Conservation (phyloP, 306 rosid genomes). For the Casuarina glauca region DNA sequence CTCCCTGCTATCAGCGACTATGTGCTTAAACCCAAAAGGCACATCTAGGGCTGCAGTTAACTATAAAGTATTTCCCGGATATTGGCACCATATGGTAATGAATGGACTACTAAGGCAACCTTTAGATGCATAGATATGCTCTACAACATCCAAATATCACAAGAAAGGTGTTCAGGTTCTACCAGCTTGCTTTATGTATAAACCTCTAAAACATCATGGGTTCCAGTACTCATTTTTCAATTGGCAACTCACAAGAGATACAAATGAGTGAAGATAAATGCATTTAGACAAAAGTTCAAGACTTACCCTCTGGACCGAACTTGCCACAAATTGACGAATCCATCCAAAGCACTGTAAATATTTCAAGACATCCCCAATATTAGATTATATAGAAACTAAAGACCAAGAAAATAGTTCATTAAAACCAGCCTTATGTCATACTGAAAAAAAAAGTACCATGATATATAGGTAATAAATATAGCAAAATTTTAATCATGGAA, state of each 20-base stretch:
- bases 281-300: slow-evolving; percentile 9
- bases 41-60: not conserved
- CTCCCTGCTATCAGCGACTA: not conserved
- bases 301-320: slow-evolving; percentile 61
- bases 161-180: slow-evolving; percentile 10
- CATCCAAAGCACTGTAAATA: slow-evolving; percentile 80
- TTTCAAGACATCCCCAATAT: slow-evolving; percentile 33
- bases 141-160: not conserved
- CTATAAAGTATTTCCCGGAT: not conserved
- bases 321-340: slow-evolving; percentile 77
- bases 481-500: not conserved
- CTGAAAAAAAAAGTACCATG: not conserved
- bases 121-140: not conserved
- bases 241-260: slow-evolving; percentile 1
- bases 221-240: slow-evolving; percentile 1
- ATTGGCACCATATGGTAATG: not conserved
- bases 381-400: slow-evolving; percentile 22
- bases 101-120: not conserved
- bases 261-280: not conserved
- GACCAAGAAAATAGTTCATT: not conserved
- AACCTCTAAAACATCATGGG: not conserved
- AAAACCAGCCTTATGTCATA: not conserved
- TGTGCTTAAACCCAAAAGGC: not conserved
- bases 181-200: not conserved
- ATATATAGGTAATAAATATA: not conserved